Base-by-base conservation (phyloP, 495 filamentous ascomycete species). In the Aspergillus haitiensis region DNA sequence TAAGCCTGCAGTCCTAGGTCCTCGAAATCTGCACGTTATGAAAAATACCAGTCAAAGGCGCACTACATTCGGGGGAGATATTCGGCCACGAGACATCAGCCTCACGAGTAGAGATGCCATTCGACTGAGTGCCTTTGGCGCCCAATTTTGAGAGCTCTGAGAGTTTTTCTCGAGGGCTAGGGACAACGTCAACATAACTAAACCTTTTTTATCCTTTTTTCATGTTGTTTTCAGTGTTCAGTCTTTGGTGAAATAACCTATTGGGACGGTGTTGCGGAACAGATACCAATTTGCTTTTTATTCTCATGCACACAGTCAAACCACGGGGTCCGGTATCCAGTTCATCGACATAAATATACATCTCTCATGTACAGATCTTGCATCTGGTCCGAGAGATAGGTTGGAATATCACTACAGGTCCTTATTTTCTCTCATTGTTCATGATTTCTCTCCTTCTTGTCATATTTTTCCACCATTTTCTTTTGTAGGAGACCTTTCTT, bases 21-120 rank as follows among this genome's bases (percentile, higher is more conserved):
- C 88, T 48, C 77, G 86, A 12, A 81, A 83, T 18, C 72, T 84
- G n/a, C 83, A 86, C 2, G 78, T 91, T n/a, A 80, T 84, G 68
- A 89, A 89, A 67, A 74, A 77, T 44, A 77, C 75, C 3, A 75
- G 72, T n/a, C 65, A 67, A 33, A 71, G 81, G 52, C 79, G 81
- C 15, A 81, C 75, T 0, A 84, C 81, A 0, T 68, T 84, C 49
- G 77, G 75, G 18, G 78, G 79, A 50, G 81, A 83, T 15, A 70
- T 75, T 10, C 76, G 81, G 40, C 67, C 78, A 54, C 70, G 75
- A 53, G 75, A 79, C 55, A 67, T 68, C 52, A 79, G 76, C 52
- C 67, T 78, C 42, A 71, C 72, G 15, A 67, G 70, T 39, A 63
- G 78, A 42, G 78, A 81, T 54, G 78, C 76, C 18, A 70, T 76